Conservation (phyloP, 306 rosid species). For the Cucurbita argyrosperma region DNA sequence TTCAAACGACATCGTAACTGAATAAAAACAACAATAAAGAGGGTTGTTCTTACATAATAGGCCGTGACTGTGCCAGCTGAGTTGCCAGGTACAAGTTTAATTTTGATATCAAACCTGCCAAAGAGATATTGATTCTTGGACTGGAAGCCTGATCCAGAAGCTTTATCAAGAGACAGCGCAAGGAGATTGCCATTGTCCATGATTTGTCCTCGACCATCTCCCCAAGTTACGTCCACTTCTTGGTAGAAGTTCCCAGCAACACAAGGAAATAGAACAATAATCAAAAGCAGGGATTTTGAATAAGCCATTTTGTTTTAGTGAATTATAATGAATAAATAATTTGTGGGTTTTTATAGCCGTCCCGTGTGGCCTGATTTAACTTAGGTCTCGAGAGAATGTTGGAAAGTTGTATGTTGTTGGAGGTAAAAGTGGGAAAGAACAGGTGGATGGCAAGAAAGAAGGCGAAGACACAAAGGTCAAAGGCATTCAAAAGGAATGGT, state of each 20-base stretch:
- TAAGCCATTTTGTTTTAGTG: neutral
- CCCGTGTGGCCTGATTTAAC: neutral
- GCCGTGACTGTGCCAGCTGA: constrained; percentile 66
- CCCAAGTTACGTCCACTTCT: constrained; percentile 52
- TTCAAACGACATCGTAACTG: too few relatives aligned
- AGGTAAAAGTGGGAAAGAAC: neutral
- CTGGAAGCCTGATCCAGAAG: constrained; percentile 66
- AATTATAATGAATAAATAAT: neutral
- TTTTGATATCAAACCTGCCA: constrained; percentile 39
- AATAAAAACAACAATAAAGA: too few relatives aligned
- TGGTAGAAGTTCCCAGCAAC: constrained; percentile 20
- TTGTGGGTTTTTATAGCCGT: neutral
- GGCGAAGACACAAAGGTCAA: neutral
- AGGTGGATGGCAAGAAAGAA: neutral
- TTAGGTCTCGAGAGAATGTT: neutral
- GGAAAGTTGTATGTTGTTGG: neutral
- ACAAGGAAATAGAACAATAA: neutral
- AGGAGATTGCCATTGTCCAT: constrained; percentile 41
- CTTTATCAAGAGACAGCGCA: constrained; percentile 43
- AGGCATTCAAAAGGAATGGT: neutral
- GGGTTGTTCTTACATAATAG: constrained; percentile 20
- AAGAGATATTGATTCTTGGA: constrained; percentile 37
- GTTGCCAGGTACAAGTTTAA: constrained; percentile 51
- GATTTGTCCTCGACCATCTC: constrained; percentile 44
- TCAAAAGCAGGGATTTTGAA: neutral